These are phyloP conservation scores for Erysimum pusillum DNA, from an alignment of 441 rosid species.

Conservation along the genomic window DNA sequence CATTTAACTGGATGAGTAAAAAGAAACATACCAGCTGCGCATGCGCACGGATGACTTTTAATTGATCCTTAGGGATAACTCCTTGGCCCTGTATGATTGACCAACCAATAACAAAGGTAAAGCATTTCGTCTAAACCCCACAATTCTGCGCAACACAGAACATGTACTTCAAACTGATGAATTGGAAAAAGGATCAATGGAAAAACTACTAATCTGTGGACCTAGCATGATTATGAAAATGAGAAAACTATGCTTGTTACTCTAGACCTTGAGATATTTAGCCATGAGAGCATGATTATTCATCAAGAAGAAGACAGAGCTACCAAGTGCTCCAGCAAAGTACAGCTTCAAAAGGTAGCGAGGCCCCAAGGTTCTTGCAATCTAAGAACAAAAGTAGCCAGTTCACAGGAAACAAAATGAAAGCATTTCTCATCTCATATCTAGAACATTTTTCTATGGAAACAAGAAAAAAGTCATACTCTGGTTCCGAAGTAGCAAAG, in stretches of 20 bases:
- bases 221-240: constrained; percentile 7
- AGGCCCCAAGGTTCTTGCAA: constrained; percentile 70
- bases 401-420: constrained; percentile 28
- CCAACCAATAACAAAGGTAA: constrained; percentile 15
- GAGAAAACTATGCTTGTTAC: not conserved
- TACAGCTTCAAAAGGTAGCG: constrained; percentile 72
- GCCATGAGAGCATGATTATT: constrained; percentile 61
- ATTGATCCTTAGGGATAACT: constrained; percentile 52
- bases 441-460: not conserved
- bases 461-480: constrained; percentile 54
- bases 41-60: constrained; percentile 44
- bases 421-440: not conserved
- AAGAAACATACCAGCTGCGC: constrained; percentile 58
- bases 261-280: constrained; percentile 49
- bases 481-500: constrained; percentile 84
- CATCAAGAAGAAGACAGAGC: constrained; percentile 73
- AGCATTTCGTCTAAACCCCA: not conserved
- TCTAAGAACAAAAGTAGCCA: constrained; percentile 51
- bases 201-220: constrained; percentile 14
- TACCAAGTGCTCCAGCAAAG: constrained; percentile 81
- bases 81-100: constrained; percentile 52
- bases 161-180: constrained; percentile 15
- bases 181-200: too few relatives aligned
- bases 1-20: constrained; percentile 5
- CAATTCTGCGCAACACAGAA: too few relatives aligned